Evolutionary conservation across 1,284 basidiomycete species (phyloP).

Genomic region (Gastroboletus turbinatus): DNA sequence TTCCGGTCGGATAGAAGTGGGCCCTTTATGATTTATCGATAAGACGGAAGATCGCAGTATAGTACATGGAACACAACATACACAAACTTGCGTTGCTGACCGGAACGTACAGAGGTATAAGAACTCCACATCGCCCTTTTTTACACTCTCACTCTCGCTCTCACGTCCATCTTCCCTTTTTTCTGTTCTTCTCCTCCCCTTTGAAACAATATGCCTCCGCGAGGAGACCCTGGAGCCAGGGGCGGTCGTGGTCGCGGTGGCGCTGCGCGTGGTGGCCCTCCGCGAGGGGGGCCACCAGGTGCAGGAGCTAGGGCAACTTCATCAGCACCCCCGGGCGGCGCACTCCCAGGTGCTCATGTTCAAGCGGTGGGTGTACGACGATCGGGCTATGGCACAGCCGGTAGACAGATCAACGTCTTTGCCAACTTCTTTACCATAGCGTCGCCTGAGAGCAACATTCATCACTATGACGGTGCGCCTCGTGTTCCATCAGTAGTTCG

Average conservation of each 20-base stretch:
- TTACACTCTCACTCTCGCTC: constrained; percentile 16
- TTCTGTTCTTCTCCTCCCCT: background rate
- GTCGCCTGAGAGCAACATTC: constrained; percentile 60
- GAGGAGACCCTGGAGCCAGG: constrained; percentile 23
- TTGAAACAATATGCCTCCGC: constrained; percentile 28
- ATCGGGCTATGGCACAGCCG: constrained; percentile 58
- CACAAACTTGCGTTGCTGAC: constrained; percentile 26
- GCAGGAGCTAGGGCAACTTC: constrained; percentile 33
- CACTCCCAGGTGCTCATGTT: constrained; percentile 45
- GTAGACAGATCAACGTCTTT: constrained; percentile 49
- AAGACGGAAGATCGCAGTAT: constrained; percentile 12
- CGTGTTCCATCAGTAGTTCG: constrained; percentile 17
- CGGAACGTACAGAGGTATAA: constrained; percentile 21
- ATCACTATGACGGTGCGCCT: constrained; percentile 72
- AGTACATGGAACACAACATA: constrained; percentile 26
- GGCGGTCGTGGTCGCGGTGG: constrained; percentile 27
- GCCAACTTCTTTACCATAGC: constrained; percentile 66
- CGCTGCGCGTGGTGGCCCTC: constrained; percentile 28
- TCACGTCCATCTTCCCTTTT: constrained; percentile 20
- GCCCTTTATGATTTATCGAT: constrained; percentile 29
- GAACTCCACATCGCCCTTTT: constrained; percentile 7
- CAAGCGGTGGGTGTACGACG: constrained; percentile 63
- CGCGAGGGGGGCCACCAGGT: constrained; percentile 31
- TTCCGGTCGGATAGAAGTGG: background rate
- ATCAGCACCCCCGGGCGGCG: constrained; percentile 34